These are phyloP conservation scores for Phytopythium boreale DNA, from an alignment of 352 stramenopile species.

Conservation along the genomic window DNA sequence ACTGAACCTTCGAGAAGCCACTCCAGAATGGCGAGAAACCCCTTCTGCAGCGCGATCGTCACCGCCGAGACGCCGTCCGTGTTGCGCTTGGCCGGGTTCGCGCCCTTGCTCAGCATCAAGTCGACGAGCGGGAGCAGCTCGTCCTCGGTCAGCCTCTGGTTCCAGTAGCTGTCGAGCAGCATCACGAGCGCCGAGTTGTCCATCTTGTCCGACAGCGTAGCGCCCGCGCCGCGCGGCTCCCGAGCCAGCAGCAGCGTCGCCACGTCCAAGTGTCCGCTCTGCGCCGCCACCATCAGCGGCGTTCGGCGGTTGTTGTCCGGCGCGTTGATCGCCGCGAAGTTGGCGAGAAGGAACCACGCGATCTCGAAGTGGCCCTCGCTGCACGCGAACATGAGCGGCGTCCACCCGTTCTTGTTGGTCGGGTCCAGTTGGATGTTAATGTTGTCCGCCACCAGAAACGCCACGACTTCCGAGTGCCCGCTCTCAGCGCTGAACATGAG, in stretches of 20 bases:
- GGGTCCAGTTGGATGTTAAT: background rate
- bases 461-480: background rate
- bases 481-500: background rate
- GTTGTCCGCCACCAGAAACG: background rate
- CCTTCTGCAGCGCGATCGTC: background rate
- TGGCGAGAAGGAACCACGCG: background rate
- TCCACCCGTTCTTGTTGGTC: background rate
- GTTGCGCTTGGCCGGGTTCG: background rate
- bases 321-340: background rate
- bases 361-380: background rate
- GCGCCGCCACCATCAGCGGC: background rate
- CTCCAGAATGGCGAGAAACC: background rate
- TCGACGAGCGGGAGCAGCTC: background rate
- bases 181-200: background rate
- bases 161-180: background rate
- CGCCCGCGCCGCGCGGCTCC: background rate
- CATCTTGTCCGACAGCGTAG: background rate
- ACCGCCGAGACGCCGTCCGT: background rate
- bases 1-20: background rate
- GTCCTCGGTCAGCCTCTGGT: background rate
- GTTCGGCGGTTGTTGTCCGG: background rate
- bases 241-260: background rate
- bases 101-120: background rate
- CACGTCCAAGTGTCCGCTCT: background rate
- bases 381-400: background rate